A percentile compares a stretch with the other conserved stretches of the same genome.
These are phyloP conservation scores for Kwoniella sp. DNA, from an alignment of 768 basidiomycete genomes.

Conservation along the genomic window DNA sequence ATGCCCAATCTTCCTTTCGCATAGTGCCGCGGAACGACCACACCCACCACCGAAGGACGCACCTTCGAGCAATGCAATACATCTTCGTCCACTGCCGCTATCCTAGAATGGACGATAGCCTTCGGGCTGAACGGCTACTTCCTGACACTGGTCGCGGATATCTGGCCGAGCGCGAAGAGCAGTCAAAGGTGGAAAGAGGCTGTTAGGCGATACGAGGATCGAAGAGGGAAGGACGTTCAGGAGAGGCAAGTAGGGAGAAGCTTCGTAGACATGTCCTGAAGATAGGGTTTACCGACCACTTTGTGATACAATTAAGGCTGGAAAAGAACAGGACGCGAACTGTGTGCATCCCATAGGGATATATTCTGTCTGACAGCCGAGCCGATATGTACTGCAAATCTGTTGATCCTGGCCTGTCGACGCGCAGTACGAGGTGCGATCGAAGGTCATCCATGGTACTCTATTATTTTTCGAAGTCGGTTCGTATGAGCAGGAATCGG, in stretches of 20 bases:
- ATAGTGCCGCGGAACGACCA: conserved; percentile 25
- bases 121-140: conserved; percentile 49
- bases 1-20: neutral
- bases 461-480: too few species aligned
- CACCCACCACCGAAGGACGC: conserved; percentile 6
- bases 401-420: too few species aligned
- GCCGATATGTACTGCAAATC: too few species aligned
- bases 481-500: too few species aligned
- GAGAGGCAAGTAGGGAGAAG: neutral
- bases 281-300: neutral
- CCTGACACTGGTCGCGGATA: conserved; percentile 51
- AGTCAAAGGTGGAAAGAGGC: conserved; percentile 8
- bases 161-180: conserved; percentile 40
- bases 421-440: too few species aligned
- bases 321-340: too few species aligned
- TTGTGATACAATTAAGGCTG: too few species aligned
- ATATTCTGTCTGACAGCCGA: too few species aligned
- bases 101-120: conserved; percentile 50
- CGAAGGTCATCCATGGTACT: too few species aligned
- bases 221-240: neutral
- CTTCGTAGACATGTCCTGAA: neutral
- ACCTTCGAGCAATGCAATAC: conserved; percentile 35
- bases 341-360: too few species aligned
- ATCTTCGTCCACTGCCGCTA: conserved; percentile 43
- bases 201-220: neutral